phyloP scores from a whole-genome alignment of 1,284 basidiomycete genomes.

The Leucoagaricus sp. region DNA sequence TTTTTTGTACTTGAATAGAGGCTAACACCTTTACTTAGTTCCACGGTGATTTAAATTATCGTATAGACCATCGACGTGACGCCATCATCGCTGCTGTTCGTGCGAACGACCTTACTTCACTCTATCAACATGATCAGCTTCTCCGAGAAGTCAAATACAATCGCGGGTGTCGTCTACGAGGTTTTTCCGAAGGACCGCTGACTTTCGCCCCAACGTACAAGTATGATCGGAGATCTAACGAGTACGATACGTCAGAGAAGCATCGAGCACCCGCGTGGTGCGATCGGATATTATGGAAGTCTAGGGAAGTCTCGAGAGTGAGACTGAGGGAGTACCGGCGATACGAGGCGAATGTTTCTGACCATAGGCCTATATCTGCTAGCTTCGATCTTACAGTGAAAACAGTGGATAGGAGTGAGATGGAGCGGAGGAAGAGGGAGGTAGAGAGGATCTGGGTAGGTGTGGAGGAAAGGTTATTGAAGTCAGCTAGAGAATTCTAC shows the following conservation, averaged over 20 bases:
- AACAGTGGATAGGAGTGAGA: conserved; percentile 59
- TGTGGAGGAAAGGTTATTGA: conserved; percentile 56
- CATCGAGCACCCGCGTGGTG: conserved; percentile 93
- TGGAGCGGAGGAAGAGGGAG: conserved; percentile 55
- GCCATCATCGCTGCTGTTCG: conserved; percentile 72
- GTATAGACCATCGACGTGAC: conserved; percentile 89
- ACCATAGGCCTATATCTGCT: conserved; percentile 87
- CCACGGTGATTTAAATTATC: conserved; percentile 89
- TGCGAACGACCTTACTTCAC: conserved; percentile 60
- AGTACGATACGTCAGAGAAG: conserved; percentile 91
- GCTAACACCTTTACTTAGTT: conserved; percentile 40
- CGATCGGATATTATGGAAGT: conserved; percentile 89
- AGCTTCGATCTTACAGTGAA: conserved; percentile 76
- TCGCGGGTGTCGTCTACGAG: conserved; percentile 81
- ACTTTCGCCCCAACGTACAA: conserved; percentile 94
- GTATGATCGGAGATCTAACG: conserved; percentile 79
- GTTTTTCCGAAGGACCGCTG: conserved; percentile 83
- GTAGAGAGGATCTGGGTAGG: conserved; percentile 61
- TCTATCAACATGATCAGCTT: conserved; percentile 87
- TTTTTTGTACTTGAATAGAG: not conserved
- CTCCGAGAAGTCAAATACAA: conserved; percentile 86
- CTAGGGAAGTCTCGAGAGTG: conserved; percentile 58
- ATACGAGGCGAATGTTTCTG: conserved; percentile 83
- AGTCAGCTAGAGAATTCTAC: conserved; percentile 56
- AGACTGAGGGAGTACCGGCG: conserved; percentile 67